These are phyloP conservation scores for Phytophthora sansomeana DNA, from an alignment of 352 stramenopile species.

Conservation along the genomic window DNA sequence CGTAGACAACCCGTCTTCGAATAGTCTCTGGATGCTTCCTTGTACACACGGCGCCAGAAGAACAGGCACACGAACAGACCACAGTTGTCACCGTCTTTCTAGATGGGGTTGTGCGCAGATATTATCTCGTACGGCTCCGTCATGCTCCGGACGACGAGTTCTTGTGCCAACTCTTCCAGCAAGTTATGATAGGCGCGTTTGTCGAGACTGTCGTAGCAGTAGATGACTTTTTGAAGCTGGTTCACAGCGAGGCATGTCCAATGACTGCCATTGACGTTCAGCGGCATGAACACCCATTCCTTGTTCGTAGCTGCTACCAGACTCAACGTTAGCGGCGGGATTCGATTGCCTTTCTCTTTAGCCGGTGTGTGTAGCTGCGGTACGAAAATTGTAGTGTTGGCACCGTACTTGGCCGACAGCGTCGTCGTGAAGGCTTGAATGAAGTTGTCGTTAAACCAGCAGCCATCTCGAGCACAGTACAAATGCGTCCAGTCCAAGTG, in stretches of 20 bases:
- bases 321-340: not conserved
- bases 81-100: not conserved
- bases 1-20: not conserved
- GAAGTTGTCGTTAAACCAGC: conserved; percentile 12
- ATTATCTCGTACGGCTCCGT: not conserved
- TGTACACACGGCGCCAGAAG: not conserved
- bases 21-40: not conserved
- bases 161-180: not conserved
- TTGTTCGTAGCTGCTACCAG: not conserved
- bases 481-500: conserved; percentile 1
- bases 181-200: conserved; percentile 10
- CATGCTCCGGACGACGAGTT: too few relatives aligned
- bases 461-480: not conserved
- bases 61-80: not conserved
- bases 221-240: not conserved
- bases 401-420: not conserved
- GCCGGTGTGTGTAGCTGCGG: not conserved
- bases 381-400: conserved; percentile 8
- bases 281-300: conserved; percentile 3
- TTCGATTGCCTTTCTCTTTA: not conserved
- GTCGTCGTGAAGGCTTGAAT: conserved; percentile 3
- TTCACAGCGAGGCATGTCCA: conserved; percentile 9
- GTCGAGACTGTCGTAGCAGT: conserved; percentile 15
- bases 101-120: not conserved
- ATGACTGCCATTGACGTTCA: conserved; percentile 14